These are phyloP conservation scores for Paxillus ammoniavirescens DNA, from an alignment of 768 basidiomycete species.

Conservation along the genomic window DNA sequence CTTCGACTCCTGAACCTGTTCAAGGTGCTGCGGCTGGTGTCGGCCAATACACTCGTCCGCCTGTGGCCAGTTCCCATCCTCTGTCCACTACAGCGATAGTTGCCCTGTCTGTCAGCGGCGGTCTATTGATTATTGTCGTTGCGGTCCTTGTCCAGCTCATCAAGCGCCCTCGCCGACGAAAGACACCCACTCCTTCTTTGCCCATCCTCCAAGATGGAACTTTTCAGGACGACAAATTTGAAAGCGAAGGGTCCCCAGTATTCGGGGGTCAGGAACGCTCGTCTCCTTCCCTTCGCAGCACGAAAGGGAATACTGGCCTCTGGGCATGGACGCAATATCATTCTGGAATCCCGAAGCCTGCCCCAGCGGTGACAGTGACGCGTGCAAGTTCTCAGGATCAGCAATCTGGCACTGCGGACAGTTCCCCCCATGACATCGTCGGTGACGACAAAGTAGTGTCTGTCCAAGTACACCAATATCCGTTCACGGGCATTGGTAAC, in stretches of 20 bases:
- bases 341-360: slow-evolving; percentile 33
- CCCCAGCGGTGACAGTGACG: slow-evolving; percentile 21
- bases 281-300: slow-evolving; percentile 34
- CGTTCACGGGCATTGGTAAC: slow-evolving; percentile 26
- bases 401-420: slow-evolving; percentile 4
- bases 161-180: slow-evolving; percentile 47
- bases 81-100: slow-evolving; percentile 50
- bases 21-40: not conserved
- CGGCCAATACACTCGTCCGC: slow-evolving; percentile 1
- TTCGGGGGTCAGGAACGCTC: slow-evolving; percentile 76
- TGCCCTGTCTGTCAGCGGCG: slow-evolving; percentile 51
- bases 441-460: slow-evolving; percentile 15
- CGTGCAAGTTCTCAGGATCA: slow-evolving; percentile 22
- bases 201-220: slow-evolving; percentile 64
- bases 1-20: slow-evolving; percentile 3
- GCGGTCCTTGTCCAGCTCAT: slow-evolving; percentile 49
- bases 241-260: slow-evolving; percentile 61
- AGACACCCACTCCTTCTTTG: slow-evolving; percentile 69
- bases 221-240: slow-evolving; percentile 43
- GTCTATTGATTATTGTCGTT: slow-evolving; percentile 46
- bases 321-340: slow-evolving; percentile 62
- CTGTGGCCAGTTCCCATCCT: slow-evolving; percentile 30
- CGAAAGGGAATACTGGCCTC: slow-evolving; percentile 40
- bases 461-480: slow-evolving; percentile 16
- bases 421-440: slow-evolving; percentile 4